These are phyloP conservation scores for Polytolypa hystricis DNA, from an alignment of 2,329 filamentous ascomycete genomes.

Conservation along the genomic window DNA sequence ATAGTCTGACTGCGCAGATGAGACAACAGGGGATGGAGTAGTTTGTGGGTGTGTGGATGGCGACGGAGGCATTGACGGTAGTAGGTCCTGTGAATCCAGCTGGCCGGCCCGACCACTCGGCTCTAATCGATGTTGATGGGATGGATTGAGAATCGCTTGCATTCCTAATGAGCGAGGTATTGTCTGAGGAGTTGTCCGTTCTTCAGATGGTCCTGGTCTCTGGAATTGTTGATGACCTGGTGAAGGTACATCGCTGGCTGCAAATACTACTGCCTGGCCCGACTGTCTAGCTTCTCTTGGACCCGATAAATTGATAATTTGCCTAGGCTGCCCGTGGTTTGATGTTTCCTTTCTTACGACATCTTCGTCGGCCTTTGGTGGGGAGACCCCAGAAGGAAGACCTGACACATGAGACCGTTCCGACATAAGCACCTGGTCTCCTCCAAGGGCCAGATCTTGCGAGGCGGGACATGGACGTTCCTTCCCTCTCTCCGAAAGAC, in stretches of 20 bases:
- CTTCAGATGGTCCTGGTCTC: no score
- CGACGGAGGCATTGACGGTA: slow-evolving; percentile 7
- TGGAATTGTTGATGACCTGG: no score
- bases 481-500: slow-evolving; percentile 29
- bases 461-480: slow-evolving; percentile 27
- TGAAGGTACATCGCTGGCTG: no score
- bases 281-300: background rate
- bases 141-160: slow-evolving; percentile 31
- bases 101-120: slow-evolving; percentile 9
- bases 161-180: slow-evolving; percentile 29
- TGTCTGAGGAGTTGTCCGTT: no score
- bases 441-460: slow-evolving; percentile 17
- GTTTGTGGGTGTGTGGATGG: slow-evolving; percentile 5
- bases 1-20: slow-evolving; percentile 7
- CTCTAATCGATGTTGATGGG: slow-evolving; percentile 17
- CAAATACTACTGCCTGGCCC: no score
- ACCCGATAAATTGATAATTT: slow-evolving; percentile 8
- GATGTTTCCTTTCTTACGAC: slow-evolving; percentile 4
- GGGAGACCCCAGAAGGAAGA: slow-evolving; percentile 20
- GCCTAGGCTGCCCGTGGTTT: slow-evolving; percentile 10
- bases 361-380: slow-evolving; percentile 1
- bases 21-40: slow-evolving; percentile 8
- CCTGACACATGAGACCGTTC: slow-evolving; percentile 21
- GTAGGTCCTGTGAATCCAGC: slow-evolving; percentile 19
- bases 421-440: slow-evolving; percentile 30